Evolutionary conservation across 1,284 basidiomycete species (phyloP).

Genomic region (Ustilago crameri): DNA sequence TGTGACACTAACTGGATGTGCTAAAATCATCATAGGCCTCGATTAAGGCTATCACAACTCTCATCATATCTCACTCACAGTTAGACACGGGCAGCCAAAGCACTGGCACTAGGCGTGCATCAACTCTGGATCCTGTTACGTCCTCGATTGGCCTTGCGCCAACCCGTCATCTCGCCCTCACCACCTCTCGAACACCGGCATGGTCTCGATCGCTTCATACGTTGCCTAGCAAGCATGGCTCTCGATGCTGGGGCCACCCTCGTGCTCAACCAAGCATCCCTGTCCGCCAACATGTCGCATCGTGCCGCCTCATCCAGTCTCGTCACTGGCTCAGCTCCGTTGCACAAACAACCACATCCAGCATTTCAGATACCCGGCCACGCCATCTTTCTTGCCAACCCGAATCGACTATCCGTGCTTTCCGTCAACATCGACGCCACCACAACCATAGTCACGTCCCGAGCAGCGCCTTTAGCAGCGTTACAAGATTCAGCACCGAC

Average conservation of each 20-base stretch:
- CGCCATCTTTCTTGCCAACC: conserved; percentile 34
- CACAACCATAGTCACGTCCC: conserved; percentile 20
- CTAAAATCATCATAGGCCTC: too few species aligned
- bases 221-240: not conserved
- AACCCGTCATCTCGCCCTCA: too few species aligned
- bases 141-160: too few species aligned
- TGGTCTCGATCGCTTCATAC: not conserved
- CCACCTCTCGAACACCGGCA: not conserved
- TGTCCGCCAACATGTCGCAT: not conserved
- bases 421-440: conserved; percentile 40
- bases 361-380: conserved; percentile 35
- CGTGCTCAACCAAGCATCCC: not conserved
- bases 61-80: too few species aligned
- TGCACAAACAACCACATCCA: not conserved
- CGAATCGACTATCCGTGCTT: conserved; percentile 42
- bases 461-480: not conserved
- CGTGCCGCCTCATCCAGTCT: conserved; percentile 2
- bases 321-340: not conserved
- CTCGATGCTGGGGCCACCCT: not conserved
- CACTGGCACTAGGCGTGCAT: too few species aligned
- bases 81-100: too few species aligned
- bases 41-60: too few species aligned
- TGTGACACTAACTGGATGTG: too few species aligned
- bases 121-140: too few species aligned
- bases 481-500: not conserved